These are phyloP conservation scores for Chlorella vulgaris DNA, from an alignment of 139 green algal species.

Conservation along the genomic window DNA sequence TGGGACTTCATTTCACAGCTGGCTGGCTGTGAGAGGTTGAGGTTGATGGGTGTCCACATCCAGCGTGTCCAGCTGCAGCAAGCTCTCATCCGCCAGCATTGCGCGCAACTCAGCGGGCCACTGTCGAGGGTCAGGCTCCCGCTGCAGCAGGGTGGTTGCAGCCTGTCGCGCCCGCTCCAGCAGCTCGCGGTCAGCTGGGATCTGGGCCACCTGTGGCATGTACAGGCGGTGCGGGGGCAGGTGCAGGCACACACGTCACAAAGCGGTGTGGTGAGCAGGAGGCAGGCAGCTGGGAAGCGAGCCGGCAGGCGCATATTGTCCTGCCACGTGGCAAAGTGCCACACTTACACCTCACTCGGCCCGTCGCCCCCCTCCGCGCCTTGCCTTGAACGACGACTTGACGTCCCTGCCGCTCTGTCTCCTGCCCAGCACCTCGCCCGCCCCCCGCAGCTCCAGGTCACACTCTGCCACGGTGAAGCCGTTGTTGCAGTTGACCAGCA, in stretches of 20 bases:
- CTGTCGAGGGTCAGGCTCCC: conserved; percentile 8
- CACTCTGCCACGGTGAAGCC: conserved; percentile 83
- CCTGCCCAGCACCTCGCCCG: conserved; percentile 74
- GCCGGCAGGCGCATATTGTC: not conserved
- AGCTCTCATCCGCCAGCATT: not conserved
- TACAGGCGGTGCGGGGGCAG: too few species aligned
- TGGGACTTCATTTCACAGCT: too few species aligned
- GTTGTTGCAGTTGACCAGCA: conserved; percentile 67
- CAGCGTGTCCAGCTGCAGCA: conserved; percentile 17
- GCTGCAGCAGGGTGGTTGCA: conserved; percentile 33
- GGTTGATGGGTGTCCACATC: too few species aligned
- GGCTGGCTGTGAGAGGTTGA: too few species aligned
- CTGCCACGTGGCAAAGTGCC: too few species aligned
- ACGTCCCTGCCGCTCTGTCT: conserved; percentile 61
- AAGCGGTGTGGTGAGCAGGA: too few species aligned
- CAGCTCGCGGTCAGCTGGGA: conserved; percentile 46
- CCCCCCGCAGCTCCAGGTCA: conserved; percentile 73
- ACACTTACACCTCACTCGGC: too few species aligned
- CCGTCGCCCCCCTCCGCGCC: not conserved
- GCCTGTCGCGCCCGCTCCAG: conserved; percentile 58
- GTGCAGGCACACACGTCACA: too few species aligned
- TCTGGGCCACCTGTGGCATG: conserved; percentile 22
- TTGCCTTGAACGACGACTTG: conserved; percentile 6
- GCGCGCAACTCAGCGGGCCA: not conserved
- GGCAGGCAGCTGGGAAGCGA: too few species aligned